These are phyloP conservation scores for Aechmea fasciata DNA, from an alignment of 176 grass and related monocot species.

Conservation along the genomic window DNA sequence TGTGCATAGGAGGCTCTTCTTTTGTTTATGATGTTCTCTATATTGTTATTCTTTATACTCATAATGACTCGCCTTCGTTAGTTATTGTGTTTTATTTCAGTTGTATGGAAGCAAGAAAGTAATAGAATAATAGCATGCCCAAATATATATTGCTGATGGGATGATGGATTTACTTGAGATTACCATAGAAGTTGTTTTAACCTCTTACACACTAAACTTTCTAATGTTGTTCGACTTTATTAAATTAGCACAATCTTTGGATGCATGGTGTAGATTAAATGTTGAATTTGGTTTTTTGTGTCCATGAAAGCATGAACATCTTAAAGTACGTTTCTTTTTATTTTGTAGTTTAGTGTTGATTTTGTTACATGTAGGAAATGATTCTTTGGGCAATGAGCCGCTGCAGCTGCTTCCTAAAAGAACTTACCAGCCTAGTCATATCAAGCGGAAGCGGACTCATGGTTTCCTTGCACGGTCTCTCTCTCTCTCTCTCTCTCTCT, in stretches of 20 bases:
- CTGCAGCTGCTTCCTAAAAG: slow-evolving; percentile 58
- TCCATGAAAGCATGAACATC: not conserved
- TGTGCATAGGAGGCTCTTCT: no score
- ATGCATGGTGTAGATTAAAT: not conserved
- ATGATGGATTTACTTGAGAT: not conserved
- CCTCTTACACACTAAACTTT: not conserved
- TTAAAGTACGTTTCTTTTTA: slow-evolving; percentile 12
- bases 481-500: slow-evolving; percentile 5
- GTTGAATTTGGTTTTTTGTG: not conserved
- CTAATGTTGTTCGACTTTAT: not conserved
- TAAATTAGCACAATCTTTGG: not conserved
- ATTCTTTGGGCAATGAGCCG: slow-evolving; percentile 53
- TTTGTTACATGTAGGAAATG: slow-evolving; percentile 36
- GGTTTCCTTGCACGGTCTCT: slow-evolving; percentile 74
- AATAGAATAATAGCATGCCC: no score
- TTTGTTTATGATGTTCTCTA: no score
- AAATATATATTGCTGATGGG: no score
- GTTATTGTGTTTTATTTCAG: no score
- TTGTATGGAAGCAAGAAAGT: no score
- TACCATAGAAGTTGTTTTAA: not conserved
- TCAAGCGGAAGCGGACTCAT: slow-evolving; percentile 82
- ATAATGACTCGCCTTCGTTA: no score
- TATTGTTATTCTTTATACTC: no score
- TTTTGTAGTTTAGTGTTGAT: not conserved
- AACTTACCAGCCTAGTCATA: slow-evolving; percentile 83